Evolutionary conservation across 2,329 filamentous ascomycete species (phyloP).

Genomic region (Taxawa tesnikishii): DNA sequence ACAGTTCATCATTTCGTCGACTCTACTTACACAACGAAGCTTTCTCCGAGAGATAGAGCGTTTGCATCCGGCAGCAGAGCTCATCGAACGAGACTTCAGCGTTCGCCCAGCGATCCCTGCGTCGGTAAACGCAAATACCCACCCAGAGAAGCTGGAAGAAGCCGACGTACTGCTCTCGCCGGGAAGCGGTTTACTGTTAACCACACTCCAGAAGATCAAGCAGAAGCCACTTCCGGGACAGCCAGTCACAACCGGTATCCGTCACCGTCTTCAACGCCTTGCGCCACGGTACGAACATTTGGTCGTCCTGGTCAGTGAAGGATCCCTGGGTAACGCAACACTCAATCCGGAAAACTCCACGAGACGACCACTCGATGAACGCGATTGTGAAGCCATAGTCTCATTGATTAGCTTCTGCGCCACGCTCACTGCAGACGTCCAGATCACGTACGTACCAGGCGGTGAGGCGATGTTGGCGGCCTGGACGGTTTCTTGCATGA

Average conservation of each 20-base stretch:
- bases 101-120: slow-evolving; percentile 10
- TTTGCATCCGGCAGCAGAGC: slow-evolving; percentile 34
- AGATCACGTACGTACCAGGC: slow-evolving; percentile 25
- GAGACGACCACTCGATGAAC: slow-evolving; percentile 14
- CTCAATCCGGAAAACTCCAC: not conserved
- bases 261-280: slow-evolving; percentile 41
- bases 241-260: slow-evolving; percentile 31
- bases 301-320: slow-evolving; percentile 51
- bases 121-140: slow-evolving; percentile 1
- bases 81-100: slow-evolving; percentile 51
- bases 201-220: slow-evolving; percentile 58
- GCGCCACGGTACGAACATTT: slow-evolving; percentile 54
- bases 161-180: slow-evolving; percentile 66
- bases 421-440: slow-evolving; percentile 24
- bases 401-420: slow-evolving; percentile 30
- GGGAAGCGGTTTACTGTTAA: slow-evolving; percentile 54
- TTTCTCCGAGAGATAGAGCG: slow-evolving; percentile 40
- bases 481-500: slow-evolving; percentile 23
- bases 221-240: slow-evolving; percentile 60
- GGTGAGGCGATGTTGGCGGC: slow-evolving; percentile 27
- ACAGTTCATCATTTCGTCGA: slow-evolving; percentile 41
- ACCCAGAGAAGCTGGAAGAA: slow-evolving; percentile 28
- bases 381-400: slow-evolving; percentile 19
- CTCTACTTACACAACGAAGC: slow-evolving; percentile 28
- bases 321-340: slow-evolving; percentile 7